Evolutionary conservation across 441 rosid genomes (phyloP).

Genomic region (Jatropha multifida): DNA sequence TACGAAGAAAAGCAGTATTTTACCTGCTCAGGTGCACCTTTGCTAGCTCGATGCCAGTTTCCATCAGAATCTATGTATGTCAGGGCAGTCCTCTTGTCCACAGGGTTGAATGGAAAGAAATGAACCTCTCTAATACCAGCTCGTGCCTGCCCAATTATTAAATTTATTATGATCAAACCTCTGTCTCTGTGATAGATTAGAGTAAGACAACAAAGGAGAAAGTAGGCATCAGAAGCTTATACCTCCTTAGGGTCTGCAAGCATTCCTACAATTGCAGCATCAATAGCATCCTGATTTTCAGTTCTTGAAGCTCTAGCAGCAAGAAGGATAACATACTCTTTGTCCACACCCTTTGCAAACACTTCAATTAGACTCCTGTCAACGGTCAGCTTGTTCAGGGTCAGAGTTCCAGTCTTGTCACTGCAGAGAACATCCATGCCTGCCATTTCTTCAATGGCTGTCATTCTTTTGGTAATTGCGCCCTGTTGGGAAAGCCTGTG

Average conservation of each 20-base stretch:
- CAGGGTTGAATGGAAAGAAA: slow-evolving; percentile 83
- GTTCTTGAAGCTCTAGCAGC: slow-evolving; percentile 95
- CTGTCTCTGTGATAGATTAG: neutral
- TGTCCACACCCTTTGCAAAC: slow-evolving; percentile 75
- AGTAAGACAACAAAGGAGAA: slow-evolving; percentile 2
- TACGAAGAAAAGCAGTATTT: slow-evolving; percentile 8
- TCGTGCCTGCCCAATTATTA: slow-evolving; percentile 50
- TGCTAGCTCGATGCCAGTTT: slow-evolving; percentile 81
- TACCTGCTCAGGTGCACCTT: slow-evolving; percentile 97
- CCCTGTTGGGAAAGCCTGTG: slow-evolving; percentile 85
- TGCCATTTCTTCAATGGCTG: slow-evolving; percentile 97
- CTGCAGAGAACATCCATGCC: slow-evolving; percentile 95
- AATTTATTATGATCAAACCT: neutral
- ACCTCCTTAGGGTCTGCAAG: slow-evolving; percentile 96
- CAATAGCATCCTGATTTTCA: slow-evolving; percentile 98
- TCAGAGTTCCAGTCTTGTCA: slow-evolving; percentile 91
- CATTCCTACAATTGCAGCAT: slow-evolving; percentile 97
- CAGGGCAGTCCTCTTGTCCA: slow-evolving; percentile 85
- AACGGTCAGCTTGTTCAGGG: slow-evolving; percentile 76
- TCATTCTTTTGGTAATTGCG: slow-evolving; percentile 97
- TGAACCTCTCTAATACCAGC: slow-evolving; percentile 76
- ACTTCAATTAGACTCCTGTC: slow-evolving; percentile 75
- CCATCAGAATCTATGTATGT: slow-evolving; percentile 76
- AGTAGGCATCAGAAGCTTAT: neutral
- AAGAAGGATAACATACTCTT: slow-evolving; percentile 71